A percentile compares a stretch with the other conserved stretches of the same genome.
phyloP scores from a whole-genome alignment of 179 eudicot genomes.

The Beta macrorhiza region DNA sequence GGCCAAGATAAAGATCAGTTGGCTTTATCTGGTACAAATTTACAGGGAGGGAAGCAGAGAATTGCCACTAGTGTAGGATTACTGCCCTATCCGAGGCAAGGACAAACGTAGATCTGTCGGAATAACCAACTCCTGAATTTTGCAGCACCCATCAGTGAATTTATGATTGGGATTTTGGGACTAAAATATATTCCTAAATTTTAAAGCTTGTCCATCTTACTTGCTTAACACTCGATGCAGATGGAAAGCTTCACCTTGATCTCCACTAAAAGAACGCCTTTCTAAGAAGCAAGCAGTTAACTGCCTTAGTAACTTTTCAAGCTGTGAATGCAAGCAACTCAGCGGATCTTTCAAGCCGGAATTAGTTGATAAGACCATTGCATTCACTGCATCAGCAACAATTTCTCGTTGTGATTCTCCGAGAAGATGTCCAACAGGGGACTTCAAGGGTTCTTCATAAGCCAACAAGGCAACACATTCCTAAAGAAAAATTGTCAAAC shows the following conservation, averaged over 20 bases:
- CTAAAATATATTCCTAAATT: slow-evolving; percentile 11
- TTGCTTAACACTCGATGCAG: slow-evolving; percentile 49
- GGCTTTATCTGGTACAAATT: slow-evolving; percentile 25
- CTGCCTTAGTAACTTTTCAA: slow-evolving; percentile 78
- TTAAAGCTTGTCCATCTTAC: slow-evolving; percentile 35
- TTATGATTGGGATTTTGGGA: background rate
- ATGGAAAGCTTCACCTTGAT: slow-evolving; percentile 85
- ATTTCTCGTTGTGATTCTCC: slow-evolving; percentile 70
- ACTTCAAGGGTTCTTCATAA: slow-evolving; percentile 70
- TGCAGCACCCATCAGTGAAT: slow-evolving; percentile 1
- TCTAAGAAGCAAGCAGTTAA: slow-evolving; percentile 77
- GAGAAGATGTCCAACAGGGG: slow-evolving; percentile 80
- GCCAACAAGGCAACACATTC: slow-evolving; percentile 87
- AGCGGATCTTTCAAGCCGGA: slow-evolving; percentile 47
- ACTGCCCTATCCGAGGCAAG: background rate
- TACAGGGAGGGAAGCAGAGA: slow-evolving; percentile 24
- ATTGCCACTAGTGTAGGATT: slow-evolving; percentile 6
- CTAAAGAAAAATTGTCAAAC: slow-evolving; percentile 30
- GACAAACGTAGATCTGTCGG: background rate
- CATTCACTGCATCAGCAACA: slow-evolving; percentile 87
- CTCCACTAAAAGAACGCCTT: slow-evolving; percentile 71
- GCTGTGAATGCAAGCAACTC: slow-evolving; percentile 67
- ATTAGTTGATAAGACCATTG: slow-evolving; percentile 73
- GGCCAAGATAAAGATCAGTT: slow-evolving; percentile 5
- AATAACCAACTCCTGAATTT: background rate